Conservation (phyloP, 73 alveolate species). For the Paramecium tetraurelia region DNA sequence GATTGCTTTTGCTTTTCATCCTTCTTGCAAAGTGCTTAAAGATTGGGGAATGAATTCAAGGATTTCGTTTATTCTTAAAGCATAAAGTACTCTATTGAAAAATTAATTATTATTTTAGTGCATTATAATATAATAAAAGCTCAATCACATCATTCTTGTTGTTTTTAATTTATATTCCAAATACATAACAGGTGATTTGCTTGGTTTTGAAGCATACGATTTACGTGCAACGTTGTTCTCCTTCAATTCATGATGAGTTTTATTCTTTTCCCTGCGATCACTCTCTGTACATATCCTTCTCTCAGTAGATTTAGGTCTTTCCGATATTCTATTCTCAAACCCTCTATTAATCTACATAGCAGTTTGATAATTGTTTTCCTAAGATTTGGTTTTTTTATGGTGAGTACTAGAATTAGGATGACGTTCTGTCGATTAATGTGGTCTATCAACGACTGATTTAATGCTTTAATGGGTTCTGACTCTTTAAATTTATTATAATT, state of each 20-base stretch:
- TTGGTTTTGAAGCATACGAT: background rate
- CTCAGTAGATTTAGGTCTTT: background rate
- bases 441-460: conserved; percentile 1
- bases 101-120: background rate
- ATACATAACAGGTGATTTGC: conserved; percentile 15
- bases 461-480: conserved; percentile 11
- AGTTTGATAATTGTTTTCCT: background rate
- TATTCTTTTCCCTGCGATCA: background rate
- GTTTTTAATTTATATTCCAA: background rate
- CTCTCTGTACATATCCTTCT: background rate
- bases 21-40: background rate
- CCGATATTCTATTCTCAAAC: background rate
- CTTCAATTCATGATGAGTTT: background rate
- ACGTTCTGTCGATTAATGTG: background rate
- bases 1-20: background rate
- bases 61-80: background rate
- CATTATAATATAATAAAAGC: background rate
- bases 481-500: background rate
- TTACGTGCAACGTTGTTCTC: background rate
- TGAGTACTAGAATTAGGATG: background rate
- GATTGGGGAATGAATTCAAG: background rate
- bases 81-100: background rate
- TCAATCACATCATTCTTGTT: background rate
- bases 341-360: background rate
- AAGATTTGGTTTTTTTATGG: conserved; percentile 4